Percentiles rank a stretch among this genome's conserved stretches.
These are phyloP conservation scores for Hyphodiscus hymeniophilus DNA, from an alignment of 495 filamentous ascomycete genomes.

Conservation along the genomic window DNA sequence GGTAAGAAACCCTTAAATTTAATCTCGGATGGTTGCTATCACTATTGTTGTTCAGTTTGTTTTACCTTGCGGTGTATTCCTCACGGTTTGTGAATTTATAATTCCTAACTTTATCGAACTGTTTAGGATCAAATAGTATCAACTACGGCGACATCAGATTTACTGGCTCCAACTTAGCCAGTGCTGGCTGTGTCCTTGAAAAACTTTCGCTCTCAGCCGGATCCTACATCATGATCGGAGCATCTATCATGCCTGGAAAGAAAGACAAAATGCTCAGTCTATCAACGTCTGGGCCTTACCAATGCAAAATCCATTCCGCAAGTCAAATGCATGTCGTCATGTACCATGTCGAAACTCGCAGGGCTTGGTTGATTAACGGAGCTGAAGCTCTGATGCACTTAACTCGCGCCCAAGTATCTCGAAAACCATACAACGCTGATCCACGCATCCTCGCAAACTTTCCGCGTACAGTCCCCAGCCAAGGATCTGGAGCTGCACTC, in stretches of 20 bases:
- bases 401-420: constrained; percentile 19
- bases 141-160: constrained; percentile 14
- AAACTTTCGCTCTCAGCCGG: constrained; percentile 17
- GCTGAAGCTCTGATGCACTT: constrained; percentile 26
- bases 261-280: constrained; percentile 12
- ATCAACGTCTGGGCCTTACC: constrained; percentile 5
- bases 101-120: too few species aligned
- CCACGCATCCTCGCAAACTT: not conserved
- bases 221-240: constrained; percentile 11
- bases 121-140: not conserved
- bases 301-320: constrained; percentile 18
- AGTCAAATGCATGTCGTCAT: constrained; percentile 19
- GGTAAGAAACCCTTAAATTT: constrained; percentile 6
- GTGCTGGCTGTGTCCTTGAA: not conserved
- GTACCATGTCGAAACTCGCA: constrained; percentile 25
- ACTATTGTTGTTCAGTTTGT: too few species aligned
- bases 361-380: constrained; percentile 29
- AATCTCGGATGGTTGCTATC: too few species aligned
- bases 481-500: too few species aligned
- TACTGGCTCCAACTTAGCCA: not conserved
- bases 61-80: too few species aligned
- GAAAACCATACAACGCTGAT: constrained; percentile 7
- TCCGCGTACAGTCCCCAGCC: too few species aligned
- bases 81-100: too few species aligned
- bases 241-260: constrained; percentile 10